Base-by-base conservation (phyloP, 176 grass and related monocot species). In the Phyllostachys edulis region DNA sequence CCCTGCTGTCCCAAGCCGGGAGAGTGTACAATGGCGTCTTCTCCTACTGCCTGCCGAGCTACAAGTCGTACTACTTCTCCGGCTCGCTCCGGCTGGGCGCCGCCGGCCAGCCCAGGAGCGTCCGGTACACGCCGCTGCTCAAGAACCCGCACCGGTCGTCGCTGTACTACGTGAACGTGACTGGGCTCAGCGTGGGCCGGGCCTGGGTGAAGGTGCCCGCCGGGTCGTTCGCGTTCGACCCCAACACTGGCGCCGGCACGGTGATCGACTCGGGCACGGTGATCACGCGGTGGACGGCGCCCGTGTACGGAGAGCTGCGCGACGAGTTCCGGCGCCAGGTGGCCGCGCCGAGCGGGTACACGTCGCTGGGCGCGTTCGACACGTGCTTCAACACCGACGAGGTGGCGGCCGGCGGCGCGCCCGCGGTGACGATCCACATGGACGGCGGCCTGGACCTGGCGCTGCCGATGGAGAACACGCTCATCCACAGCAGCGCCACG, bases 21-120 rank as follows among this genome's bases (percentile, higher is more conserved):
- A 70, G 36, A 17, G 17, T 73, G 61, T 98, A 98, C 85, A 46
- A 51, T 13, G 96, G 92, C 15, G 89, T 98, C 56, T 98, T 98
- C 91, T 98, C 96, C 37, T 98, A 98, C 87, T 98, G 93, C 85
- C 85, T 98, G 1, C 96, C 96, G 0, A 98, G 93, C 87, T 98
- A 92, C 79, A 95, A 82, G 76, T 98, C 93, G 6, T 98, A 90
- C 89, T 98, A 95, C 83, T 98, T 95, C 87, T 98, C 96, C 4
- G 96, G 96, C 2, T 95, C 96, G 0, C 91, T 98, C 77, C 84
- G 96, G 10, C 96, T 98, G 41, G 96, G 96, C 36, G 71, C 89
- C 18, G 76, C 44, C 17, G 85, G 96, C 14, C 96, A 98, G 84
- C 96, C 96, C 0, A 37, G 81, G 67, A 54, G 4, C 38, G 77